Evolutionary conservation across 2,329 filamentous ascomycete species (phyloP).

Genomic region (Cladosporium sp.): DNA sequence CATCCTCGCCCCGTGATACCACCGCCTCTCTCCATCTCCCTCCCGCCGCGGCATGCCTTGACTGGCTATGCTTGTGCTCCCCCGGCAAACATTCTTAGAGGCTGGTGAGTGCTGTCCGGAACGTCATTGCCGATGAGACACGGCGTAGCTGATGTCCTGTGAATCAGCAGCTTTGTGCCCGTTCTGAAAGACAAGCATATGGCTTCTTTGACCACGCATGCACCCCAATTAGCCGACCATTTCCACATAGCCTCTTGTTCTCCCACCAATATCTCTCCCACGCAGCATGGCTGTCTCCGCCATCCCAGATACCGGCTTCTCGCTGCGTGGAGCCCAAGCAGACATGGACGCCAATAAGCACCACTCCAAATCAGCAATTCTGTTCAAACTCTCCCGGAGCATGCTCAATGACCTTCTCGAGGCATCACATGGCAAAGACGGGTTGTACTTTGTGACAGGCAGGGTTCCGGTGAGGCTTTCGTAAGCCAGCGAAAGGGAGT

Average conservation of each 20-base stretch:
- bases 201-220: slow-evolving; percentile 22
- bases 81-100: slow-evolving; percentile 19
- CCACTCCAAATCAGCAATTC: slow-evolving; percentile 29
- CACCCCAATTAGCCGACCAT: slow-evolving; percentile 6
- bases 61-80: slow-evolving; percentile 19
- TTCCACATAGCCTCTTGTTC: slow-evolving; percentile 7
- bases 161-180: slow-evolving; percentile 17
- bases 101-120: slow-evolving; percentile 18
- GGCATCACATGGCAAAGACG: slow-evolving; percentile 30
- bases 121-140: slow-evolving; percentile 19
- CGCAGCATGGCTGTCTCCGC: slow-evolving; percentile 25
- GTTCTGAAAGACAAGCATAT: slow-evolving; percentile 20
- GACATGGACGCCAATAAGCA: slow-evolving; percentile 23
- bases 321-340: slow-evolving; percentile 29
- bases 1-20: background rate
- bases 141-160: slow-evolving; percentile 17
- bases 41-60: slow-evolving; percentile 16
- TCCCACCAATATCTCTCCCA: slow-evolving; percentile 10
- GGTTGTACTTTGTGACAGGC: slow-evolving; percentile 37
- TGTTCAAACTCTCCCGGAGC: slow-evolving; percentile 34
- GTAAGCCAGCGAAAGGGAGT: background rate
- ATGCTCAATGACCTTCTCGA: slow-evolving; percentile 37
- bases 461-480: slow-evolving; percentile 34
- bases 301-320: slow-evolving; percentile 28
- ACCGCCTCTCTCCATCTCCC: background rate